Conservation (phyloP, 179 eudicot species). For the Nepenthes alata region DNA sequence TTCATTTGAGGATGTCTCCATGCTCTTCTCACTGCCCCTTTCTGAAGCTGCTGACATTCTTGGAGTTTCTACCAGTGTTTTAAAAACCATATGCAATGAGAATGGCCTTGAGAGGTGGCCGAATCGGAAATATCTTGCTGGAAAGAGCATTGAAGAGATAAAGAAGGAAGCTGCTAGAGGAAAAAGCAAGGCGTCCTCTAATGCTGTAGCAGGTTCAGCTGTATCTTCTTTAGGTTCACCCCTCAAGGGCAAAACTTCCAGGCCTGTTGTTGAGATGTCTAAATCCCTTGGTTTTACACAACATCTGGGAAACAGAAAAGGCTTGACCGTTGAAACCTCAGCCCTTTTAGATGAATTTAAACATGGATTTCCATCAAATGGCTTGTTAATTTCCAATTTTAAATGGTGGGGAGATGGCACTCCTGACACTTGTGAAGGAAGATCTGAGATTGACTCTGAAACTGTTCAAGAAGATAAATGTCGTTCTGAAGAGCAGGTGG, state of each 20-base stretch:
- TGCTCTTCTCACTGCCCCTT: constrained; percentile 40
- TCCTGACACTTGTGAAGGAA: constrained; percentile 5
- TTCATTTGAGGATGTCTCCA: constrained; percentile 44
- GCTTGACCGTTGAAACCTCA: constrained; percentile 15
- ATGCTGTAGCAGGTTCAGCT: constrained; percentile 8
- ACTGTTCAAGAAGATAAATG: constrained; percentile 11
- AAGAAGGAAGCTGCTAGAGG: constrained; percentile 36
- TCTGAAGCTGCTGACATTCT: constrained; percentile 56
- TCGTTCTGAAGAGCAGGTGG: constrained; percentile 11
- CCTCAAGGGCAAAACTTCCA: constrained; percentile 15
- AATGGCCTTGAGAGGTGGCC: constrained; percentile 66
- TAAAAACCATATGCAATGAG: constrained; percentile 47
- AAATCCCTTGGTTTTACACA: constrained; percentile 15
- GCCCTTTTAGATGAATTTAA: constrained; percentile 43
- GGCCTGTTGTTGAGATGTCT: constrained; percentile 20
- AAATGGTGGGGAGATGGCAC: constrained; percentile 53
- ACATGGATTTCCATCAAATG: constrained; percentile 59
- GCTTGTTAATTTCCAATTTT: constrained; percentile 28
- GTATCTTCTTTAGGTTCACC: constrained; percentile 18
- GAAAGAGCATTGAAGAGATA: constrained; percentile 54
- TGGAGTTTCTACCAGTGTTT: constrained; percentile 30
- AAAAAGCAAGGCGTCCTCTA: constrained; percentile 19
- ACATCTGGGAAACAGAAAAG: constrained; percentile 27
- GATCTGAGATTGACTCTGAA: constrained; percentile 12
- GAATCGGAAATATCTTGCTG: constrained; percentile 40